Conservation (phyloP, 495 filamentous ascomycete species). For the Penicillium soppii region DNA sequence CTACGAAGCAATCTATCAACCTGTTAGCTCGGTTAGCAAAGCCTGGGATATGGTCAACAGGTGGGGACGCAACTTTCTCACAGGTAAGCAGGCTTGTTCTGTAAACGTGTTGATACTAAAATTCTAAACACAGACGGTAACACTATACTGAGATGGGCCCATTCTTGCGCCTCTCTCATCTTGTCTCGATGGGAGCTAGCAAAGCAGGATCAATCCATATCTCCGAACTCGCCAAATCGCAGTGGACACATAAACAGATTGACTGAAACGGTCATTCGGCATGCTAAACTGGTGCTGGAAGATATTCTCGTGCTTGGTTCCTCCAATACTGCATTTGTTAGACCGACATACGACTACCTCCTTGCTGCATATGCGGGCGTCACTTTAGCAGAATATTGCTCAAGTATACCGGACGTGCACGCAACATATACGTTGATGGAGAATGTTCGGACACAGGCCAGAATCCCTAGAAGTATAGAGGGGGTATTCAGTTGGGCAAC, state of each 20-base stretch:
- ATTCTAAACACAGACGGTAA: not conserved
- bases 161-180: slow-evolving; percentile 3
- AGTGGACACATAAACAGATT: not conserved
- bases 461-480: slow-evolving; percentile 6
- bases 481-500: slow-evolving; percentile 7
- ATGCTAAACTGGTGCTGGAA: slow-evolving; percentile 2
- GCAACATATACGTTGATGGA: slow-evolving; percentile 11
- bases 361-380: slow-evolving; percentile 9
- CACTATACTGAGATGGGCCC: not conserved
- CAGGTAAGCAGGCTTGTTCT: not conserved
- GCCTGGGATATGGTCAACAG: slow-evolving; percentile 1
- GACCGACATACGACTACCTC: slow-evolving; percentile 7
- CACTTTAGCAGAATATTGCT: slow-evolving; percentile 4
- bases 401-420: slow-evolving; percentile 2
- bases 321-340: not conserved
- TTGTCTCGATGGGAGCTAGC: slow-evolving; percentile 9
- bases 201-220: not conserved
- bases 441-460: slow-evolving; percentile 6
- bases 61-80: slow-evolving; percentile 1
- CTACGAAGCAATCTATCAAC: slow-evolving; percentile 4
- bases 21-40: not conserved
- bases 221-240: not conserved
- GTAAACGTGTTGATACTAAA: not conserved
- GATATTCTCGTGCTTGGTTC: slow-evolving; percentile 1
- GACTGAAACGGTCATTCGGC: slow-evolving; percentile 1